Percentiles rank a stretch among this genome's conserved stretches.
Evolutionary conservation across 1,284 basidiomycete genomes (phyloP).

Genomic region (Ustilago nuda): DNA sequence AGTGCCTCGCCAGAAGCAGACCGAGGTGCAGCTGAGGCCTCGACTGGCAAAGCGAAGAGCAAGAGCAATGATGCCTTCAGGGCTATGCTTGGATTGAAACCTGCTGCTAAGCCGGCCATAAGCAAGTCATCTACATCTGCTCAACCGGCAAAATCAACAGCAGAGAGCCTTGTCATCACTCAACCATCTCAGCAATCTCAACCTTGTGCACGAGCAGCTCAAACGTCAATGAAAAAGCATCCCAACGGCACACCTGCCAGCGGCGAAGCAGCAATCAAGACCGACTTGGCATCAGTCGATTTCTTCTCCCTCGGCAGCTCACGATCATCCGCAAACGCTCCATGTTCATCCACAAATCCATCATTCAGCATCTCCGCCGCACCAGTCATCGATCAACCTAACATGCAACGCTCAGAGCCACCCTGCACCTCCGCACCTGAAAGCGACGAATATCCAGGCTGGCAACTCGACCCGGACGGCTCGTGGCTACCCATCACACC

Average conservation of each 20-base stretch:
- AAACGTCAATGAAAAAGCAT: not conserved
- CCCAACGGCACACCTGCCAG: not conserved
- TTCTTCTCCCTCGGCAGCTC: constrained; percentile 42
- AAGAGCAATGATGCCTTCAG: constrained; percentile 66
- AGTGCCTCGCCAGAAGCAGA: not conserved
- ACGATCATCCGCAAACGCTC: not conserved
- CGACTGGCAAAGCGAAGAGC: constrained; percentile 19
- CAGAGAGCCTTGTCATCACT: not conserved
- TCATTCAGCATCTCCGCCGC: constrained; percentile 51
- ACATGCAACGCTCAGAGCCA: not conserved
- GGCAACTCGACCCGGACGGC: constrained; percentile 66
- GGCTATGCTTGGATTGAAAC: constrained; percentile 67
- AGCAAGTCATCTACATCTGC: constrained; percentile 15
- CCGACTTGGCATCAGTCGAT: constrained; percentile 25
- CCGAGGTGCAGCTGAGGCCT: not conserved
- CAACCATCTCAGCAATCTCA: too few relatives aligned
- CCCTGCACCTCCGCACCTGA: not conserved
- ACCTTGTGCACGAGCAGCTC: not conserved
- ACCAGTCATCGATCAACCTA: constrained; percentile 38
- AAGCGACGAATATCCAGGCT: constrained; percentile 51
- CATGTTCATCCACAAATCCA: not conserved
- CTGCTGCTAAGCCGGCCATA: constrained; percentile 30
- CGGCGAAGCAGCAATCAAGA: constrained; percentile 13
- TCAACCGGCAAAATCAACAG: not conserved
- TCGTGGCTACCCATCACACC: constrained; percentile 67